Conservation (phyloP, 176 grass and related monocot species). For the Zoysia pacifica region DNA sequence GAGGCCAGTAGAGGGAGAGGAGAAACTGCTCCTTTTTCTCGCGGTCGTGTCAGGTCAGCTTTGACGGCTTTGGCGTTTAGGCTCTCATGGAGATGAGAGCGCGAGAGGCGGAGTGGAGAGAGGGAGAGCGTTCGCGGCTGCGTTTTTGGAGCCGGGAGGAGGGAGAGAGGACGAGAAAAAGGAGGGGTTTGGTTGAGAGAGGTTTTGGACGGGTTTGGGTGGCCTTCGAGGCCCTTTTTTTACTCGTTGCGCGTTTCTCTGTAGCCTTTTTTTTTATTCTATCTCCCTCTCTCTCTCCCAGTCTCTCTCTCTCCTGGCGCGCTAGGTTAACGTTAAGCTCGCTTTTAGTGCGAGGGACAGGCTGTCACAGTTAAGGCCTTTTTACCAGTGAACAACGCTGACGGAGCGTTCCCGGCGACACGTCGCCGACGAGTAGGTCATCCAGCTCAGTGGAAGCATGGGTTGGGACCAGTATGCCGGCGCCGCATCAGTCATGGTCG, state of each 20-base stretch:
- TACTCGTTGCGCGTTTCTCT: conserved; percentile 5
- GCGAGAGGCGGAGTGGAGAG: neutral
- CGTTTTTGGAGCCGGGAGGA: conserved; percentile 17
- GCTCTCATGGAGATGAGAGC: conserved; percentile 32
- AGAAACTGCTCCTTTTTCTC: conserved; percentile 10
- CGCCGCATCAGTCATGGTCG: neutral
- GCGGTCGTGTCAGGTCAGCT: conserved; percentile 38
- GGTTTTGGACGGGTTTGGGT: conserved; percentile 72
- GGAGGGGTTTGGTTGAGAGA: conserved; percentile 33
- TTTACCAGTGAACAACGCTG: conserved; percentile 2
- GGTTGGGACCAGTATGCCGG: neutral
- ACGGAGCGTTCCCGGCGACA: neutral
- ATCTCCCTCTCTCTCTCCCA: neutral
- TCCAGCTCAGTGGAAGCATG: neutral
- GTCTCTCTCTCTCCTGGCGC: neutral
- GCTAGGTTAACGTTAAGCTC: conserved; percentile 57
- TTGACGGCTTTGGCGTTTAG: conserved; percentile 34
- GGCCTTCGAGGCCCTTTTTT: conserved; percentile 61
- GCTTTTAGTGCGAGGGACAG: conserved; percentile 43
- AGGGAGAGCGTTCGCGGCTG: neutral
- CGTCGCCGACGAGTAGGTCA: neutral
- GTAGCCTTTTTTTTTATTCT: conserved; percentile 23
- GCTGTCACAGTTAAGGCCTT: conserved; percentile 30
- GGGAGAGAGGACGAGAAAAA: conserved; percentile 26
- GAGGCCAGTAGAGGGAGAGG: neutral